Base-by-base conservation (phyloP, 805 yeast genomes). In the Hyphopichia homilentoma region DNA sequence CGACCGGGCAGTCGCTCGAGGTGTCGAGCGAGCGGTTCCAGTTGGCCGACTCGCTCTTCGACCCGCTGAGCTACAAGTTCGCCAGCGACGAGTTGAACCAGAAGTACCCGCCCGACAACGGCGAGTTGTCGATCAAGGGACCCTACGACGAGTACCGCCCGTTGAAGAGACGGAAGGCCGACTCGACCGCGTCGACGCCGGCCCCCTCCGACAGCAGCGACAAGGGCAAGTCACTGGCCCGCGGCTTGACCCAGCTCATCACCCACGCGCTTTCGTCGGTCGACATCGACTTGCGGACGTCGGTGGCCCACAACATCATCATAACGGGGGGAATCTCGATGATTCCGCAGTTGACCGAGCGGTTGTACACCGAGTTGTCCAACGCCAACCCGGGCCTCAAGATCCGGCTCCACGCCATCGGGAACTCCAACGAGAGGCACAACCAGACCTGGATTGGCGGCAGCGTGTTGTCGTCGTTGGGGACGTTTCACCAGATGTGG, bases 401-500 rank as follows among this genome's bases (percentile, higher is more conserved):
- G 57, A 79, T 88, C 26, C 69, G 96, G 51, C 71, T 89, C 21
- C 83, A 87, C 45, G 81, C 95, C 2, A 76, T 82, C 5, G 96
- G 96, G 27, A 80, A 79, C 48, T 57, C 81, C 4, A 70, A 70
- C 35, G 96, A 89, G 59, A 74, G 96, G 51, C 75, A 77, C 43
- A 82, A 75, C 51, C 84, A 87, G 39, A 70, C 90, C 6, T 89
- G 96, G 96, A 74, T 89, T 30, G 97, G 97, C 27, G 96, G 96
- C 6, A 81, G 90, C 43, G 88, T 89, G 23, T 64, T 89, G 35
- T 79, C 95, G 5, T 81, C 93, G 32, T 69, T 89, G 46, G 97
- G 97, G 21, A 85, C 96, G 2, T 89, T 89, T 70, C 97, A 89
- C 57, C 97, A 89, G 58, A 65, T 84, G 61, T 89, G 96, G 96